Percentiles rank a stretch among this genome's conserved stretches.
Evolutionary conservation across 2,329 filamentous ascomycete species (phyloP).

Genomic region (Pyrenochaeta sp.): DNA sequence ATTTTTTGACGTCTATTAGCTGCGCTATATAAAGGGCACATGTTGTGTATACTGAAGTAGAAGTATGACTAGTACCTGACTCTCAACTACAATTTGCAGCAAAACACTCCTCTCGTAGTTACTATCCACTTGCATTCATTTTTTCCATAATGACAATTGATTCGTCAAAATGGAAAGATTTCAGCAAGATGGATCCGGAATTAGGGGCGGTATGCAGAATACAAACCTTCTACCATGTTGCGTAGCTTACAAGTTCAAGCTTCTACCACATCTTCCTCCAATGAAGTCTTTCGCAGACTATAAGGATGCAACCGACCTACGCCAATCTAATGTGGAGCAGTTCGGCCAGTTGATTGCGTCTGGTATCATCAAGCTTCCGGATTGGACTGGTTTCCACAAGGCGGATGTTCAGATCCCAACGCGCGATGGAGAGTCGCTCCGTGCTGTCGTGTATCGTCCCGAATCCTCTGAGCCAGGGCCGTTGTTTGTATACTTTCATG

Average conservation of each 20-base stretch:
- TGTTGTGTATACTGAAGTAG: background rate
- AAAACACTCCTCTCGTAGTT: background rate
- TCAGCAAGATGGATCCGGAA: conserved; percentile 23
- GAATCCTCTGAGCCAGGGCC: conserved; percentile 15
- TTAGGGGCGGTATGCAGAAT: conserved; percentile 15
- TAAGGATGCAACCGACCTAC: background rate
- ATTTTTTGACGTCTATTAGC: background rate
- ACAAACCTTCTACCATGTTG: background rate
- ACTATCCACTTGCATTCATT: background rate
- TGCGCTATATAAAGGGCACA: background rate
- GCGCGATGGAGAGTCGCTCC: conserved; percentile 13
- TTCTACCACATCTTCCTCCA: conserved; percentile 16
- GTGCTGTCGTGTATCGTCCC: conserved; percentile 13
- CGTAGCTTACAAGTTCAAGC: conserved; percentile 3
- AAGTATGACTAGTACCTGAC: too few species aligned
- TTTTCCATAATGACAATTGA: conserved; percentile 1
- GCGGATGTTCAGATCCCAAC: conserved; percentile 23
- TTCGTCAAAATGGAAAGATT: conserved; percentile 3
- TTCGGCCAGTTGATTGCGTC: conserved; percentile 11
- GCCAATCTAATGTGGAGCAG: conserved; percentile 4
- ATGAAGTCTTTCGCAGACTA: conserved; percentile 15
- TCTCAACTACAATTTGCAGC: background rate
- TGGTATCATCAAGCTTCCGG: conserved; percentile 13
- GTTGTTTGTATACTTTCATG: conserved; percentile 28
- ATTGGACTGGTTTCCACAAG: conserved; percentile 16